These are phyloP conservation scores for Tilletia indica DNA, from an alignment of 1,284 basidiomycete genomes.

Conservation along the genomic window DNA sequence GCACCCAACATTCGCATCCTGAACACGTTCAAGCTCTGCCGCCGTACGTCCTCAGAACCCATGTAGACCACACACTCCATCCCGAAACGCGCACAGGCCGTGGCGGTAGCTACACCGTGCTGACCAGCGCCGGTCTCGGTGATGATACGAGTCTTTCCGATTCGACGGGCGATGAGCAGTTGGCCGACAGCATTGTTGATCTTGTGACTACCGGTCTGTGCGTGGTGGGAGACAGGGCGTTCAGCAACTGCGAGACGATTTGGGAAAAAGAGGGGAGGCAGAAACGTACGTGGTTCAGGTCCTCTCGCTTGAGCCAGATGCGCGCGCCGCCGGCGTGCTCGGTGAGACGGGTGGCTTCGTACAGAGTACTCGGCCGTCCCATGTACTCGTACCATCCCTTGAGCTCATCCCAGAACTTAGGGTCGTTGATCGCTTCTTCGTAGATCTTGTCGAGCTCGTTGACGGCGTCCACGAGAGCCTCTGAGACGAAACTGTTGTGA, in stretches of 20 bases:
- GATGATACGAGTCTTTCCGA: constrained; percentile 96
- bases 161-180: constrained; percentile 82
- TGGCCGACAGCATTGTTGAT: constrained; percentile 56
- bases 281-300: constrained; percentile 62
- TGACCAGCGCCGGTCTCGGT: constrained; percentile 98
- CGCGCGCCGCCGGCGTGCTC: constrained; percentile 79
- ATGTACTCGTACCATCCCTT: constrained; percentile 85
- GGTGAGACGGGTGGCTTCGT: constrained; percentile 72
- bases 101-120: constrained; percentile 97
- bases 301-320: constrained; percentile 98
- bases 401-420: constrained; percentile 90
- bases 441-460: constrained; percentile 88
- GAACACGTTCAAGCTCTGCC: constrained; percentile 96
- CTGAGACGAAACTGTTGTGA: constrained; percentile 66
- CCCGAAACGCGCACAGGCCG: constrained; percentile 93
- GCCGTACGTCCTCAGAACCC: constrained; percentile 95
- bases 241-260: too few relatives aligned
- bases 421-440: constrained; percentile 79
- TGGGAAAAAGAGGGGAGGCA: not conserved
- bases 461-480: constrained; percentile 86
- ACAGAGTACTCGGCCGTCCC: constrained; percentile 71
- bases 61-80: constrained; percentile 95
- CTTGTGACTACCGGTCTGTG: constrained; percentile 52
- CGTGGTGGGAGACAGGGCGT: not conserved
- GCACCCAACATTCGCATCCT: constrained; percentile 95